phyloP scores from a whole-genome alignment of 768 basidiomycete species.

The Auriscalpium vulgare region DNA sequence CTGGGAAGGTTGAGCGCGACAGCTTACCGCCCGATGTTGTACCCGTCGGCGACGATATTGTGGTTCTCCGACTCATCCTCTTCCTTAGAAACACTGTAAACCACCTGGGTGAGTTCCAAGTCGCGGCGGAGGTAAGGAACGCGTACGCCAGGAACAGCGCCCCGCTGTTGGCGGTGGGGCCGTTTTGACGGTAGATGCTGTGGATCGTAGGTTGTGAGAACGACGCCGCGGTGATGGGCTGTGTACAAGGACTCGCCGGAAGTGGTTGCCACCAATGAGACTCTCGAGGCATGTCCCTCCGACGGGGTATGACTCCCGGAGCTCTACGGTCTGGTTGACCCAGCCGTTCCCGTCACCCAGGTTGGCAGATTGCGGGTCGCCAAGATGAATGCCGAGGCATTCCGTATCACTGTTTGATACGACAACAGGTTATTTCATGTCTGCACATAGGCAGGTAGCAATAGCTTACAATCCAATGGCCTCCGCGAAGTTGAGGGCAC shows the following conservation, averaged over 20 bases:
- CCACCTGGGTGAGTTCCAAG: not conserved
- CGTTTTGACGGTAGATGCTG: conserved; percentile 55
- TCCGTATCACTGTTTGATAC: conserved; percentile 34
- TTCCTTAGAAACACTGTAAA: no score
- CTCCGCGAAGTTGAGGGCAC: conserved; percentile 50
- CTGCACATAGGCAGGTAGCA: not conserved
- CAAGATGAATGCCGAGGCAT: conserved; percentile 30
- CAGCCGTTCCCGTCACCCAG: conserved; percentile 41
- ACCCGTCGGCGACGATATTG: conserved; percentile 38
- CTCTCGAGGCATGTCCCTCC: conserved; percentile 35
- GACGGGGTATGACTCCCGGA: conserved; percentile 35
- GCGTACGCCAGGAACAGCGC: conserved; percentile 55
- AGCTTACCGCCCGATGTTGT: conserved; percentile 38
- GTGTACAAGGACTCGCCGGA: conserved; percentile 25
- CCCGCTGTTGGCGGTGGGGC: conserved; percentile 37
- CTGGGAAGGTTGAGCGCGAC: not conserved
- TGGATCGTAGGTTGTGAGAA: not conserved
- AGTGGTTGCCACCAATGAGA: conserved; percentile 39
- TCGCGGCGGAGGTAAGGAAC: not conserved
- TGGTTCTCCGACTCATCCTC: conserved; percentile 29
- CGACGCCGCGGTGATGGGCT: not conserved
- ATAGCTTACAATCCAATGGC: conserved; percentile 54
- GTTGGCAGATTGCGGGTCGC: conserved; percentile 32
- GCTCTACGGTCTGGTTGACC: conserved; percentile 36
- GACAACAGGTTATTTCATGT: conserved; percentile 19